Conservation (phyloP, 140 eudicot species). For the Flaveria floridana region DNA sequence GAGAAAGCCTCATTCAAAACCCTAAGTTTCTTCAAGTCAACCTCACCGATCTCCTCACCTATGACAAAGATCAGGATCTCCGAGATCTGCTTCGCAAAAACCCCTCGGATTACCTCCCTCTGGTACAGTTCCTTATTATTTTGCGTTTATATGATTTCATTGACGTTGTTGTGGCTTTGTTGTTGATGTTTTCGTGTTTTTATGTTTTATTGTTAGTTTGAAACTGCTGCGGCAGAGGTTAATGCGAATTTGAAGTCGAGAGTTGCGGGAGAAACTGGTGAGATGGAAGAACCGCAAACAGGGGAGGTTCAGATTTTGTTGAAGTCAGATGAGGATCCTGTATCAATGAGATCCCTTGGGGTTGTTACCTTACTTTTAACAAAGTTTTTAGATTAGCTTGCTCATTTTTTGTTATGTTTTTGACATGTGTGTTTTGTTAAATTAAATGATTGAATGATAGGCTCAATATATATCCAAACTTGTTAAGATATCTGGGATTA, state of each 20-base stretch:
- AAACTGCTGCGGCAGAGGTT: slow-evolving; percentile 95
- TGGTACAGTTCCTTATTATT: slow-evolving; percentile 41
- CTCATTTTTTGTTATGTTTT: neutral
- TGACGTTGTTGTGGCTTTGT: neutral
- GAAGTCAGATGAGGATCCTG: slow-evolving; percentile 81
- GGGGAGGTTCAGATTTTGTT: slow-evolving; percentile 92
- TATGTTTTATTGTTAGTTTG: slow-evolving; percentile 55
- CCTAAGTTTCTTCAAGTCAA: slow-evolving; percentile 61
- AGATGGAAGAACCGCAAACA: slow-evolving; percentile 89
- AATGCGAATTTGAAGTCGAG: slow-evolving; percentile 71
- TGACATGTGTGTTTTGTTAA: neutral
- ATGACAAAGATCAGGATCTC: slow-evolving; percentile 81
- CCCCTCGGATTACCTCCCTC: slow-evolving; percentile 92
- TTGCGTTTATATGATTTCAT: neutral
- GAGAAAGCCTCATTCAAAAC: slow-evolving; percentile 80
- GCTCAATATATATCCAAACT: slow-evolving; percentile 96
- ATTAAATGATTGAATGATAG: slow-evolving; percentile 27
- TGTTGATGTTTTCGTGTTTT: neutral
- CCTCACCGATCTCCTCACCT: slow-evolving; percentile 79
- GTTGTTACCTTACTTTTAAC: slow-evolving; percentile 36
- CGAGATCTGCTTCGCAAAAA: slow-evolving; percentile 75
- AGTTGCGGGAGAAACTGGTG: slow-evolving; percentile 88
- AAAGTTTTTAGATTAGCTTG: neutral
- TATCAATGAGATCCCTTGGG: slow-evolving; percentile 93
- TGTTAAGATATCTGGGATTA: slow-evolving; percentile 92